phyloP scores from a whole-genome alignment of 2,329 filamentous ascomycete species.

The Colletotrichum spaethianum region DNA sequence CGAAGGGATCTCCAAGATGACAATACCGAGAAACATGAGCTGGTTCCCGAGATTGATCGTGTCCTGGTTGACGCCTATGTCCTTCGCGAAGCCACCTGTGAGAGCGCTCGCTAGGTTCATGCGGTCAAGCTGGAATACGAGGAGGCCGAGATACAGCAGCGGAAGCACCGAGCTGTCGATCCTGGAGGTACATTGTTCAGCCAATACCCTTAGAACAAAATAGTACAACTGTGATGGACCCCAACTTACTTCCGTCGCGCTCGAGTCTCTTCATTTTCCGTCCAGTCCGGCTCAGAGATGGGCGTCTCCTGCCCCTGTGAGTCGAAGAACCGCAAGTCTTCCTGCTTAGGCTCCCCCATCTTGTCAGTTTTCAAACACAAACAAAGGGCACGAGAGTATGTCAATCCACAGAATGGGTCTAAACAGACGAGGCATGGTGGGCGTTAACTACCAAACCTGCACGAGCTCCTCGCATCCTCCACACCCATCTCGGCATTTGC shows the following conservation, averaged over 20 bases:
- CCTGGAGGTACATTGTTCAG: conserved; percentile 46
- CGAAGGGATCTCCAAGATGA: conserved; percentile 65
- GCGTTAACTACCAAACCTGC: not conserved
- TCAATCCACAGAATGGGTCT: not conserved
- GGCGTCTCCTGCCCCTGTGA: conserved; percentile 2
- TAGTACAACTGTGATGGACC: too few species aligned
- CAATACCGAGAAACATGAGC: conserved; percentile 65
- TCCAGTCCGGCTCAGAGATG: conserved; percentile 37
- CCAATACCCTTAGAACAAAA: not conserved
- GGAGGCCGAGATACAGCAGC: conserved; percentile 62
- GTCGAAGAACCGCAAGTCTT: conserved; percentile 7
- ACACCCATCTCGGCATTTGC: conserved; percentile 29
- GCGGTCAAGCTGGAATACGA: conserved; percentile 67
- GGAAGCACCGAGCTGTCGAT: conserved; percentile 63
- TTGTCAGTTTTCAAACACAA: not conserved
- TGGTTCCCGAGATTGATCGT: conserved; percentile 68
- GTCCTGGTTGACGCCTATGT: conserved; percentile 59
- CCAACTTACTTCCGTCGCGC: conserved; percentile 42
- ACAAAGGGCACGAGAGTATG: not conserved
- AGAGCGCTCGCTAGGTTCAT: conserved; percentile 67
- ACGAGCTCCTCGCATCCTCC: not conserved
- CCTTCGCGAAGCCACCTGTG: conserved; percentile 61
- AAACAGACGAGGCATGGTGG: not conserved
- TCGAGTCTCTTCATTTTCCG: conserved; percentile 33
- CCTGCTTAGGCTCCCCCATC: conserved; percentile 17